Evolutionary conservation across 306 rosid species (phyloP).

Genomic region (Rosa lucieae): DNA sequence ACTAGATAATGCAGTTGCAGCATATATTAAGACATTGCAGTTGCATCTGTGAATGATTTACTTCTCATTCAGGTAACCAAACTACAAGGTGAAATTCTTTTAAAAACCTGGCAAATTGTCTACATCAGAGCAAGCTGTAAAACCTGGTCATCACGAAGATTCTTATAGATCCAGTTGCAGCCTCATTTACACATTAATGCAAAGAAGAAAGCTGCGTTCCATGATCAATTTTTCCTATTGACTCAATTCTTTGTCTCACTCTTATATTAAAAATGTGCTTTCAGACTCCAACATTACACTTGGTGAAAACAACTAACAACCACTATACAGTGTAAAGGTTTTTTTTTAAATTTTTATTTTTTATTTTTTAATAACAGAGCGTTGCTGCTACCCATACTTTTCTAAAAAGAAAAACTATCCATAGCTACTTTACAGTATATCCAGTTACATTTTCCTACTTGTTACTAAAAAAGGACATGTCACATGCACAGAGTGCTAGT

Average conservation of each 20-base stretch:
- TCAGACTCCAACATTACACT: neutral
- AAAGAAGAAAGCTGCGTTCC: neutral
- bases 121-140: no score
- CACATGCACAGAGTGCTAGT: slow-evolving; percentile 5
- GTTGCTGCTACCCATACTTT: neutral
- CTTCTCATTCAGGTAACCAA: slow-evolving; percentile 2
- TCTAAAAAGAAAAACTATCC: neutral
- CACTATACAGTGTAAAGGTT: neutral
- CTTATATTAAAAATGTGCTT: neutral
- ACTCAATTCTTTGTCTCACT: neutral
- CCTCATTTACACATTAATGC: neutral
- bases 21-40: neutral
- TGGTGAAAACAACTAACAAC: neutral
- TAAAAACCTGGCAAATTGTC: neutral
- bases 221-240: neutral
- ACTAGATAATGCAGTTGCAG: neutral
- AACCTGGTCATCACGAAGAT: neutral
- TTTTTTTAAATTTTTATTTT: neutral
- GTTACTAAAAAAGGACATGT: neutral
- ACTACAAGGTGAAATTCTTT: neutral
- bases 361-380: neutral
- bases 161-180: slow-evolving; percentile 1
- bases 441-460: slow-evolving; percentile 3
- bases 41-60: neutral
- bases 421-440: neutral